A percentile compares a stretch with the other conserved stretches of the same genome.
Evolutionary conservation across 345 rosid genomes (phyloP).

Genomic region (Brassica nigra): DNA sequence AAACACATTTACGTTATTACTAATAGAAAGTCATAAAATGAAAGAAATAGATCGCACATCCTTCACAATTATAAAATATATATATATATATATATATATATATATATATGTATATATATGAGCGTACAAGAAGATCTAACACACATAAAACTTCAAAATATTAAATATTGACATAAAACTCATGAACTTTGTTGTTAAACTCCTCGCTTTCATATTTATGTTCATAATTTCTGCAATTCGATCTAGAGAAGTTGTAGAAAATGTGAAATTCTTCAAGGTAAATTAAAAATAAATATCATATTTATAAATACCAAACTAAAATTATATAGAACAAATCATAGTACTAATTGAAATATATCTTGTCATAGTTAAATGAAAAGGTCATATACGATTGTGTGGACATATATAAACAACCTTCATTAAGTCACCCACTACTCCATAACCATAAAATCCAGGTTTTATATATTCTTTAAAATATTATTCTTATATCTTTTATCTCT

Average conservation of each 20-base stretch:
- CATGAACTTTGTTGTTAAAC: background rate
- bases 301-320: background rate
- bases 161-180: too few species aligned
- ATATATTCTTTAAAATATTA: background rate
- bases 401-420: constrained; percentile 21
- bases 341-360: background rate
- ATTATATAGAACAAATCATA: too few species aligned
- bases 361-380: background rate
- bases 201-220: background rate
- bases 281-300: background rate
- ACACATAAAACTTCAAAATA: too few species aligned
- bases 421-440: constrained; percentile 10
- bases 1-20: too few species aligned
- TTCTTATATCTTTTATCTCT: too few species aligned
- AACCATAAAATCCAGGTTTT: constrained; percentile 20
- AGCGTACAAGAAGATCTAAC: too few species aligned
- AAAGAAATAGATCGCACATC: too few species aligned
- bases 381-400: constrained; percentile 20
- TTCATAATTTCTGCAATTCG: background rate
- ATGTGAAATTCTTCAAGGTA: background rate
- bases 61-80: too few species aligned
- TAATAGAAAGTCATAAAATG: too few species aligned
- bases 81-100: too few species aligned
- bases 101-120: too few species aligned
- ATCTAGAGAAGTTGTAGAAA: background rate